Evolutionary conservation across 2,329 filamentous ascomycete species (phyloP), one percentile per base, ranked within the genome.

Genomic region (Calonectria pauciramosa): DNA sequence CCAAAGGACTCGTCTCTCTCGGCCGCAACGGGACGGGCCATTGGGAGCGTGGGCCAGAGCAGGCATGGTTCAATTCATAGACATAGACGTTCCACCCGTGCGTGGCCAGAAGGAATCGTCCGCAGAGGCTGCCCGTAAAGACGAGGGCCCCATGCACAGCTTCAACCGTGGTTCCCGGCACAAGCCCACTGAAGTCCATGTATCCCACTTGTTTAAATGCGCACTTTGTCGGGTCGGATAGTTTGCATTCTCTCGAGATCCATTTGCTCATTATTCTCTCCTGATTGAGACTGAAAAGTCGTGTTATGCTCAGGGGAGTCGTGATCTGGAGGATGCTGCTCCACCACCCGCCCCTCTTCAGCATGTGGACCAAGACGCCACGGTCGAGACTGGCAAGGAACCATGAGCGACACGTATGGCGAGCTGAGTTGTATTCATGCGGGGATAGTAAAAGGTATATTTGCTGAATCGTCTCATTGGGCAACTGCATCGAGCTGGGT

Each of bases 321-420:
- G 82, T 68, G 36, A 85, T 80, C 52, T 74, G 76, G 30, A 80
- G 72, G 49, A 83, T 76, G 74, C 84, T 84, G 70, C 78, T 86
- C 84, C 85, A 89, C 88, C 90, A 91, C 5, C 91, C 91, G 47
- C 89, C 89, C 72, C 88, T 85, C 77, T 86, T 87, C 56, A 93
- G 80, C 89, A 93, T 92, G 2, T 78, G 79, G 32, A 84, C 82
- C 14, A 93, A 83, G 2, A 94, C 77, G 2, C 79, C 83, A 52
- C 83, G 82, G 65, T 92, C 85, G n/a, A 93, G 81, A 65, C 91
- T 90, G 28, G 87, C 88, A 47, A 87, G 82, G 85, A 93, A 91
- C 92, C 91, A 94, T 44, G 84, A 82, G 59, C 89, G 88, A 79
- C 91, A 94, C 23, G 89, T 89, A 75, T 90, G 89, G 23, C 92